A percentile compares a stretch with the other conserved stretches of the same genome.
Conservation (phyloP, 345 rosid genomes). For the Durio zibethinus region DNA sequence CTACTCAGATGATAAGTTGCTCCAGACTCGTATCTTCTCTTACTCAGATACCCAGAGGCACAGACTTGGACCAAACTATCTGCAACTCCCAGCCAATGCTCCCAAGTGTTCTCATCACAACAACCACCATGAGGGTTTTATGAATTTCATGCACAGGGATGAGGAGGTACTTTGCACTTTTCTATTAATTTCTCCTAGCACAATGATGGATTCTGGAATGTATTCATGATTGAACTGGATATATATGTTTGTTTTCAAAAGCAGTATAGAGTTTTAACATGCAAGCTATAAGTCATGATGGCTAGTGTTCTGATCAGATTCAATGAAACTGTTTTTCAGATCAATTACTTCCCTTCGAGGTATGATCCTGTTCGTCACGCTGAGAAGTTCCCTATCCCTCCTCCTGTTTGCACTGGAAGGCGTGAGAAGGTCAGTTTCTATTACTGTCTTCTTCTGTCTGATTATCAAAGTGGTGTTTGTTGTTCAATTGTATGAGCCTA, state of each 20-base stretch:
- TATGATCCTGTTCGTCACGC: constrained; percentile 77
- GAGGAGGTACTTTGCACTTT: constrained; percentile 58
- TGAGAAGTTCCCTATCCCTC: constrained; percentile 53
- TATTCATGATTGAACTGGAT: not conserved
- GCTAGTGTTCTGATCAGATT: constrained; percentile 4
- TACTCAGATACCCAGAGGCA: constrained; percentile 96
- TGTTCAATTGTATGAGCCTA: not conserved
- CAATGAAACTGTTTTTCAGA: constrained; percentile 39
- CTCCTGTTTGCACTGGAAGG: constrained; percentile 54
- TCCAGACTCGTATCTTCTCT: constrained; percentile 82
- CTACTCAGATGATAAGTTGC: constrained; percentile 86
- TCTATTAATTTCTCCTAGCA: constrained; percentile 7
- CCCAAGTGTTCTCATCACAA: constrained; percentile 94
- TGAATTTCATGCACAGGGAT: constrained; percentile 92
- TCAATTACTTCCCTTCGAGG: constrained; percentile 94
- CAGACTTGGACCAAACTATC: constrained; percentile 97
- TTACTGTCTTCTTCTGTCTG: not conserved
- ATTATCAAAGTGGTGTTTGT: not conserved
- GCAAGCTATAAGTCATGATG: not conserved
- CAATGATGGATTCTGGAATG: not conserved
- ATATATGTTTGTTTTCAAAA: not conserved
- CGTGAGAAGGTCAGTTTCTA: constrained; percentile 70
- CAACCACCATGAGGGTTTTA: constrained; percentile 88
- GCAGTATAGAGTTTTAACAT: not conserved
- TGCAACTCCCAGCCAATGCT: constrained; percentile 91